phyloP scores from a whole-genome alignment of 1,139 yeast species.

The Blastobotrys raffinosifermentans region DNA sequence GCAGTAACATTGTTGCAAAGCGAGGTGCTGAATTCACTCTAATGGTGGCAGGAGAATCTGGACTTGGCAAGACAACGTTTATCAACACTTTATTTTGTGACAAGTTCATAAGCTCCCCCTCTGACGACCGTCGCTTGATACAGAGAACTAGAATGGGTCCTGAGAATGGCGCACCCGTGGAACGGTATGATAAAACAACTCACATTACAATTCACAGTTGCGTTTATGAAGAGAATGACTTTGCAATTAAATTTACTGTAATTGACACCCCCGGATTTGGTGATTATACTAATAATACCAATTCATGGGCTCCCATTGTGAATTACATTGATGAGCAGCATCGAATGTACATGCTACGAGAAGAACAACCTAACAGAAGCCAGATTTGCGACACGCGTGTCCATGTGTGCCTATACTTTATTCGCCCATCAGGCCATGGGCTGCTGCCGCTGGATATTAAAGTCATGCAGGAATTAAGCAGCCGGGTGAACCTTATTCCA shows the following conservation, averaged over 20 bases:
- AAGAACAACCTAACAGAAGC: slow-evolving; percentile 63
- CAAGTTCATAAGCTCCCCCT: slow-evolving; percentile 42
- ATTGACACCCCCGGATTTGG: slow-evolving; percentile 81
- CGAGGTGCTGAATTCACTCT: slow-evolving; percentile 79
- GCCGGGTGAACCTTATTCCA: slow-evolving; percentile 68
- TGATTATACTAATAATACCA: slow-evolving; percentile 55
- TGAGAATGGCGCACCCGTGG: slow-evolving; percentile 4
- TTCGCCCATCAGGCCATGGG: slow-evolving; percentile 50
- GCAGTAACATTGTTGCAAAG: slow-evolving; percentile 71
- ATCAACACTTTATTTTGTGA: slow-evolving; percentile 65
- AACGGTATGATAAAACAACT: slow-evolving; percentile 32
- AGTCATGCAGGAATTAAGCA: slow-evolving; percentile 61
- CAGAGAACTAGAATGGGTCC: slow-evolving; percentile 27
- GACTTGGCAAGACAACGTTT: slow-evolving; percentile 69
- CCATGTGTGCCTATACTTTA: slow-evolving; percentile 71
- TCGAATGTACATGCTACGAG: slow-evolving; percentile 52
- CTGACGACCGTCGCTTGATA: slow-evolving; percentile 22
- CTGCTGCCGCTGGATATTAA: slow-evolving; percentile 56
- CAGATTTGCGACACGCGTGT: slow-evolving; percentile 52
- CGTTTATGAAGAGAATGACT: slow-evolving; percentile 46
- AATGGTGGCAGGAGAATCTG: slow-evolving; percentile 92
- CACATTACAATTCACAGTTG: slow-evolving; percentile 38
- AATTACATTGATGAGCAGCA: slow-evolving; percentile 59
- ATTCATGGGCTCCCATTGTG: slow-evolving; percentile 53
- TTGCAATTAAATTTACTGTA: slow-evolving; percentile 46